phyloP scores from a whole-genome alignment of 1,139 yeast species.

The Zygosaccharomyces pseudobailii region DNA sequence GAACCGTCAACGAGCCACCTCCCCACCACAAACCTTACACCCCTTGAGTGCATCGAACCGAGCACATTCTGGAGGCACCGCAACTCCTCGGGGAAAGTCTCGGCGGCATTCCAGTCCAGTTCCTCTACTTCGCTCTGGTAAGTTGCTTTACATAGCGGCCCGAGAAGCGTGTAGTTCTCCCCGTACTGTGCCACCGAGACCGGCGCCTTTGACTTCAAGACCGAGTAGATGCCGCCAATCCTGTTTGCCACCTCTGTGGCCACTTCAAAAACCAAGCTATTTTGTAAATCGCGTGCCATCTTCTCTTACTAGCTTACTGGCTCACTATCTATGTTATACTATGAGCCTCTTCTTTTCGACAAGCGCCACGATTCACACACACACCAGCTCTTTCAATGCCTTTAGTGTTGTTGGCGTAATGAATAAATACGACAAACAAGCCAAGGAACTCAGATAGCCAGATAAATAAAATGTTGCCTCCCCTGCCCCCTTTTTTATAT shows the following conservation, averaged over 20 bases:
- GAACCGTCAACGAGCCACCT: slow-evolving; percentile 98
- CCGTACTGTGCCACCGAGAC: slow-evolving; percentile 92
- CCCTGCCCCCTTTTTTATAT: neutral
- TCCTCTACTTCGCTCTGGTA: slow-evolving; percentile 95
- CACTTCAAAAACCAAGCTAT: slow-evolving; percentile 85
- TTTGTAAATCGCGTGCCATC: slow-evolving; percentile 72
- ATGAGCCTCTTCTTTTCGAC: neutral
- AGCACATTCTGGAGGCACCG: slow-evolving; percentile 36
- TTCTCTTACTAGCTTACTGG: neutral
- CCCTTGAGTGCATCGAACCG: slow-evolving; percentile 65
- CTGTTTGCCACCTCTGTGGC: slow-evolving; percentile 98
- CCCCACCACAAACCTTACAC: slow-evolving; percentile 81
- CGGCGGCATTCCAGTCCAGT: slow-evolving; percentile 58
- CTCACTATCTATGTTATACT: neutral
- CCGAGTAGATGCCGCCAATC: slow-evolving; percentile 97
- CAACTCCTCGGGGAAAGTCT: slow-evolving; percentile 40
- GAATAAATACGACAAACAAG: too few relatives aligned
- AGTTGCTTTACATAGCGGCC: slow-evolving; percentile 75
- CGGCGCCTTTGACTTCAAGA: slow-evolving; percentile 92
- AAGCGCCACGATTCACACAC: neutral
- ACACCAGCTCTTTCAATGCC: neutral
- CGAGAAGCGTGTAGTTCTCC: slow-evolving; percentile 80
- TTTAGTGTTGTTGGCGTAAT: too few relatives aligned
- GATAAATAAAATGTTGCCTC: neutral
- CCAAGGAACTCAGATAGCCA: neutral